Evolutionary conservation across 495 filamentous ascomycete genomes (phyloP), one percentile per base, ranked within the genome.

Genomic region (Aspergillus baeticus): DNA sequence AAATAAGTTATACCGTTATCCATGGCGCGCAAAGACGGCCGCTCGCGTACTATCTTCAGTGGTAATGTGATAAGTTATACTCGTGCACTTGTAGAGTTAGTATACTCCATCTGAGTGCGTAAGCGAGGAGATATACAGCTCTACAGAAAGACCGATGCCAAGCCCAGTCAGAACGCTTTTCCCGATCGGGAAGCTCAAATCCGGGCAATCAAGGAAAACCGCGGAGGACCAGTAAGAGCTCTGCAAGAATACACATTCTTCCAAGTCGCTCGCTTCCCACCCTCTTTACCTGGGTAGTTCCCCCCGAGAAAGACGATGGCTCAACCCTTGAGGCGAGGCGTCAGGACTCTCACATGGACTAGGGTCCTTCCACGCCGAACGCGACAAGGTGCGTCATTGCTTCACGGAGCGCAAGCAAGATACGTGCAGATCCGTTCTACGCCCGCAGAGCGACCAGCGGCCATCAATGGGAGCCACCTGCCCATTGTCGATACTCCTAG

Each of bases 361-460:
- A 60, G 69, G 60, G 63, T 71, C 55, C 62, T 73, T 44, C 63
- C 70, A 64, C 65, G 61, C 13, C 61, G 61, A 21, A 51, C 57
- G 51, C 66, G 59, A 63, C 66, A 65, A 62, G 51, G 54, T 35
- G 39, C 66, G 59, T 48, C 61, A 51, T 50, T 59, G 60, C 61
- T 45, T 45, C 59, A 54, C 51, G 57, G 29, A 63, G 58, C 59
- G 36, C 73, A 77, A 58, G 52, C 68, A 34, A 70, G 75, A 69
- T 66, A 58, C 59, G 53, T 78, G 44, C 75, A 78, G 57, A 77
- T 78, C 67, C 74, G 73, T 57, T 70, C 75, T 33, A 63, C 74
- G 45, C 71, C 74, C 6, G 65, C 70, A 52, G 70, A 65, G 43
- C 66, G 72, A 55, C 63, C 62, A 42, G 58, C 71, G 23, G 59